These are phyloP conservation scores for Pythium folliculosum DNA, from an alignment of 352 stramenopile species.

Conservation along the genomic window DNA sequence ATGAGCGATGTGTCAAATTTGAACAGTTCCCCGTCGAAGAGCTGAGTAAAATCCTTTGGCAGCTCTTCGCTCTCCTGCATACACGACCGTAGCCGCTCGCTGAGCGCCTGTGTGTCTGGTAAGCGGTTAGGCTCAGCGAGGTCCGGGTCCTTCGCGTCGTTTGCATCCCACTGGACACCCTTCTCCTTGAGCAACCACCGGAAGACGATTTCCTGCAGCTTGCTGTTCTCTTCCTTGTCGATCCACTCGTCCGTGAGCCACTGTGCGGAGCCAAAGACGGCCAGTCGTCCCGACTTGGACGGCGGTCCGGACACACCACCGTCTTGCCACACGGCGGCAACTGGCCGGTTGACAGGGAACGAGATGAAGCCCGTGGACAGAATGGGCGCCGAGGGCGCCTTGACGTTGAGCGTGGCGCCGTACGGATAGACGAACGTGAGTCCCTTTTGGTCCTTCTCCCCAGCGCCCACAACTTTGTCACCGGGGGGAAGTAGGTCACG, in stretches of 20 bases:
- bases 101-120: constrained; percentile 93
- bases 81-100: constrained; percentile 91
- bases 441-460: constrained; percentile 85
- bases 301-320: constrained; percentile 66
- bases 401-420: constrained; percentile 92
- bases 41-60: constrained; percentile 92
- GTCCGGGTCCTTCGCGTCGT: constrained; percentile 82
- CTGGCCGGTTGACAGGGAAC: constrained; percentile 94
- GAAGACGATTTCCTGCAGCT: constrained; percentile 93
- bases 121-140: constrained; percentile 89
- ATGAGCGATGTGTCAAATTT: constrained; percentile 95
- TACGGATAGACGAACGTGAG: constrained; percentile 96
- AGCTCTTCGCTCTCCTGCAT: constrained; percentile 95
- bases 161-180: constrained; percentile 58
- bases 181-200: constrained; percentile 92
- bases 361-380: constrained; percentile 94
- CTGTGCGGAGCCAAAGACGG: constrained; percentile 91
- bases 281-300: constrained; percentile 65
- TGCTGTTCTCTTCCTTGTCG: constrained; percentile 94
- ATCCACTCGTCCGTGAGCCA: constrained; percentile 96
- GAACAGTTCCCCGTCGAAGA: constrained; percentile 95
- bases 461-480: constrained; percentile 41
- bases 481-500: constrained; percentile 28
- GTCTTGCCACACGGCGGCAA: constrained; percentile 90
- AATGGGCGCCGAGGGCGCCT: constrained; percentile 84